Conservation (phyloP, 1,284 basidiomycete genomes). For the Ceratobasidium sp. region DNA sequence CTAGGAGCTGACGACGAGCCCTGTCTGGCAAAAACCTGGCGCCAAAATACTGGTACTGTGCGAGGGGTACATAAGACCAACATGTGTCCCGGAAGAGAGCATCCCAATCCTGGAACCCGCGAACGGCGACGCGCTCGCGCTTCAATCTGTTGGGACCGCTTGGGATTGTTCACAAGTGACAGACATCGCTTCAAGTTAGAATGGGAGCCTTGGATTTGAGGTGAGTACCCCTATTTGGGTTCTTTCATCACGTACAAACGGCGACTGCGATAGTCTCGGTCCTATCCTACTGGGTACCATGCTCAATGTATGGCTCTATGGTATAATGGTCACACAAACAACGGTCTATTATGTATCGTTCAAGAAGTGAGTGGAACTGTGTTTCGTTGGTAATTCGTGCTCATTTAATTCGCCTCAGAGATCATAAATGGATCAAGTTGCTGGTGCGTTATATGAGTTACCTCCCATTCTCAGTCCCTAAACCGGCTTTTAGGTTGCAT, state of each 20-base stretch:
- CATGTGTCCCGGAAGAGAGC: neutral
- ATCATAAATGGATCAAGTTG: constrained; percentile 40
- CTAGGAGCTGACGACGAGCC: constrained; percentile 11
- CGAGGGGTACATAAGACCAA: constrained; percentile 5
- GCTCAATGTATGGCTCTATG: constrained; percentile 32
- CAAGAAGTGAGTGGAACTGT: constrained; percentile 30
- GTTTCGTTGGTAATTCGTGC: constrained; percentile 6
- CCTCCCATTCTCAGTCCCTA: neutral
- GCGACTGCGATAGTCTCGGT: constrained; percentile 16
- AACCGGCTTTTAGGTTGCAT: constrained; percentile 5
- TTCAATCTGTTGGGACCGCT: neutral
- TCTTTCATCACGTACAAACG: neutral
- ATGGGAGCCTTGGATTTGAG: constrained; percentile 14
- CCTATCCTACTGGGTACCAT: constrained; percentile 31
- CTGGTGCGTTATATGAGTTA: constrained; percentile 6
- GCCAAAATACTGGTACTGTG: neutral
- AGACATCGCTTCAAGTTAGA: neutral
- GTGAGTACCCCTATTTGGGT: constrained; percentile 1
- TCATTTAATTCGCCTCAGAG: constrained; percentile 1
- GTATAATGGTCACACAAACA: constrained; percentile 23
- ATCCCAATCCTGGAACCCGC: neutral
- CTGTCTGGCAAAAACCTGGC: neutral
- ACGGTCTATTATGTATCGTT: neutral
- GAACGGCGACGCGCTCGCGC: neutral
- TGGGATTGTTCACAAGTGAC: neutral